Conservation (phyloP, 2,329 filamentous ascomycete species). For the Escovopsis weberi region DNA sequence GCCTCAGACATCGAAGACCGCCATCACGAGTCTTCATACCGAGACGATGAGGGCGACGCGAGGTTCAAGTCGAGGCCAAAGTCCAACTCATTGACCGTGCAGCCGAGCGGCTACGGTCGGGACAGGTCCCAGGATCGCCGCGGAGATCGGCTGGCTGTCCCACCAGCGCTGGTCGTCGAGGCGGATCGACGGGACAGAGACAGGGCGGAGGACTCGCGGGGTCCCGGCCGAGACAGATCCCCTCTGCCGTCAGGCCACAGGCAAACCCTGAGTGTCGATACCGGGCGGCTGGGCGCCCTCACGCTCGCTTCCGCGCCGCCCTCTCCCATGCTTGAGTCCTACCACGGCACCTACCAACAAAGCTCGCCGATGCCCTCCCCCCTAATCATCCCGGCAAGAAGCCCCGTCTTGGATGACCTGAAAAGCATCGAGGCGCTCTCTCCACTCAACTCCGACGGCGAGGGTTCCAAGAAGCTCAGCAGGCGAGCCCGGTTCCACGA, state of each 20-base stretch:
- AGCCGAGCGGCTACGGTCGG: constrained; percentile 21
- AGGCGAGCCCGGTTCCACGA: constrained; percentile 71
- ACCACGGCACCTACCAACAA: constrained; percentile 85
- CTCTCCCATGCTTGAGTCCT: constrained; percentile 81
- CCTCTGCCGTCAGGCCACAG: constrained; percentile 34
- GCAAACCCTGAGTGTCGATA: constrained; percentile 38
- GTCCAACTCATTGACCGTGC: constrained; percentile 27
- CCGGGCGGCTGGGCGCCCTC: constrained; percentile 23
- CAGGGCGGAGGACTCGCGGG: constrained; percentile 18
- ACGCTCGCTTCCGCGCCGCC: constrained; percentile 48
- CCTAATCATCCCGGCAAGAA: constrained; percentile 38
- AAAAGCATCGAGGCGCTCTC: constrained; percentile 34
- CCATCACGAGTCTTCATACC: constrained; percentile 5
- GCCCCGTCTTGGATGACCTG: constrained; percentile 32
- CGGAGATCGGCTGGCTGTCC: constrained; percentile 15
- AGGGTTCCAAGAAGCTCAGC: constrained; percentile 29
- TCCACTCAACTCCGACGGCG: constrained; percentile 33
- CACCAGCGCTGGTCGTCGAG: constrained; percentile 10
- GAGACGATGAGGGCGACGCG: constrained; percentile 20
- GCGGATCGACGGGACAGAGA: constrained; percentile 8
- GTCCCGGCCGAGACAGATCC: constrained; percentile 26
- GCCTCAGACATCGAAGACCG: constrained; percentile 5
- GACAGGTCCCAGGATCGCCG: constrained; percentile 20
- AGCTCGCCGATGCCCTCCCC: constrained; percentile 91
- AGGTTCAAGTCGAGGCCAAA: constrained; percentile 12